Evolutionary conservation across 805 yeast species (phyloP).

Genomic region (Debaryomyces maramus): DNA sequence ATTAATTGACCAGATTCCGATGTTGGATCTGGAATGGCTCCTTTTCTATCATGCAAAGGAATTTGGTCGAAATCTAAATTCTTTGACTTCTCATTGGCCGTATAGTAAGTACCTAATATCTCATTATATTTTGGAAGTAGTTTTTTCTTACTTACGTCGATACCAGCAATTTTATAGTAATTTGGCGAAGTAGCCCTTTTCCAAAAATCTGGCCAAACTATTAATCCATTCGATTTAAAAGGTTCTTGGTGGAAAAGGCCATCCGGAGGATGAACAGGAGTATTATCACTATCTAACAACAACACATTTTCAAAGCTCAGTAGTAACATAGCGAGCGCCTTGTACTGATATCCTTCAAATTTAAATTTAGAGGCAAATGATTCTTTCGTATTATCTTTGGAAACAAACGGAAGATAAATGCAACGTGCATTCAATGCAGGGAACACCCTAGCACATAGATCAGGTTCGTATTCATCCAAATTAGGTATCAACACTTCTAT

Average conservation of each 20-base stretch:
- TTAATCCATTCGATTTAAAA: conserved; percentile 52
- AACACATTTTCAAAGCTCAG: conserved; percentile 67
- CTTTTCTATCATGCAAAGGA: conserved; percentile 33
- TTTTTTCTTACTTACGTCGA: conserved; percentile 28
- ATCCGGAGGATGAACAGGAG: conserved; percentile 68
- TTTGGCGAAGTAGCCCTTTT: conserved; percentile 75
- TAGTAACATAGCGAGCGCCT: conserved; percentile 40
- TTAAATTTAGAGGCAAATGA: conserved; percentile 31
- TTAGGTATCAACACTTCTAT: conserved; percentile 81
- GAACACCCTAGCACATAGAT: conserved; percentile 44
- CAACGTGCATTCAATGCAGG: conserved; percentile 42
- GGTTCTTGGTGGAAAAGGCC: conserved; percentile 56
- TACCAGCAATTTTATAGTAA: conserved; percentile 67
- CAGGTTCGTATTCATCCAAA: conserved; percentile 66
- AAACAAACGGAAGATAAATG: conserved; percentile 34
- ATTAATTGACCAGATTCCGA: conserved; percentile 45
- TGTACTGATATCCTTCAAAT: conserved; percentile 45
- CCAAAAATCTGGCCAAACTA: conserved; percentile 91
- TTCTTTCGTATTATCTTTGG: conserved; percentile 18
- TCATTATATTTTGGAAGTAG: conserved; percentile 37
- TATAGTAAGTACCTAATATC: conserved; percentile 20
- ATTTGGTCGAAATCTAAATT: conserved; percentile 11
- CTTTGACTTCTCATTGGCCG: not conserved
- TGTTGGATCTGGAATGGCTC: conserved; percentile 32
- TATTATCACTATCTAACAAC: conserved; percentile 73